Conservation (phyloP, 495 filamentous ascomycete genomes). For the Oidiodendron maius region DNA sequence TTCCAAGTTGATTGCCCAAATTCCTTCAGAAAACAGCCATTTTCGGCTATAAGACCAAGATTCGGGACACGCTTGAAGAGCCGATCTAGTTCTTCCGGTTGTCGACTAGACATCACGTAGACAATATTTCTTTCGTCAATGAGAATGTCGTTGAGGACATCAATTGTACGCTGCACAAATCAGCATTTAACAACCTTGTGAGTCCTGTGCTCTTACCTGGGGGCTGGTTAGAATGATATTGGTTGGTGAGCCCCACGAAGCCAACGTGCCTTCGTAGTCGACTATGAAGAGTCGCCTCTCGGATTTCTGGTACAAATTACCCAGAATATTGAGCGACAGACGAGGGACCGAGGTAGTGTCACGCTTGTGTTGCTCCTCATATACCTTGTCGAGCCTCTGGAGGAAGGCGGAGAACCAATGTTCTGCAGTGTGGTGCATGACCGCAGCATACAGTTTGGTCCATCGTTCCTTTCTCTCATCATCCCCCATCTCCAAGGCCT, state of each 20-base stretch:
- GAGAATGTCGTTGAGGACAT: slow-evolving; percentile 71
- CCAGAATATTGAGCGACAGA: slow-evolving; percentile 58
- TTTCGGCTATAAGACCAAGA: slow-evolving; percentile 85
- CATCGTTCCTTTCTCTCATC: slow-evolving; percentile 70
- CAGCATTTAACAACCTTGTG: slow-evolving; percentile 4
- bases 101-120: slow-evolving; percentile 85
- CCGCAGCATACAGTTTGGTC: slow-evolving; percentile 63
- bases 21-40: slow-evolving; percentile 80
- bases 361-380: slow-evolving; percentile 74
- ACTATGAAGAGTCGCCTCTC: slow-evolving; percentile 74
- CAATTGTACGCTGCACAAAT: slow-evolving; percentile 56
- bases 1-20: slow-evolving; percentile 63
- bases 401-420: slow-evolving; percentile 76
- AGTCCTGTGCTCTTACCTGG: slow-evolving; percentile 38
- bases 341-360: slow-evolving; percentile 82
- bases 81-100: slow-evolving; percentile 79
- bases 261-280: slow-evolving; percentile 88
- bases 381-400: slow-evolving; percentile 60
- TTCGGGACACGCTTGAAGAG: slow-evolving; percentile 73
- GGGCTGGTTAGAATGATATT: slow-evolving; percentile 78
- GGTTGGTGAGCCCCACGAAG: slow-evolving; percentile 72
- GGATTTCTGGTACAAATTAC: slow-evolving; percentile 56
- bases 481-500: slow-evolving; percentile 68
- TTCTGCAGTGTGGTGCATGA: slow-evolving; percentile 72
- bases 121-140: slow-evolving; percentile 75